Conservation (phyloP, 306 rosid genomes). For the Casuarina cunninghamiana region DNA sequence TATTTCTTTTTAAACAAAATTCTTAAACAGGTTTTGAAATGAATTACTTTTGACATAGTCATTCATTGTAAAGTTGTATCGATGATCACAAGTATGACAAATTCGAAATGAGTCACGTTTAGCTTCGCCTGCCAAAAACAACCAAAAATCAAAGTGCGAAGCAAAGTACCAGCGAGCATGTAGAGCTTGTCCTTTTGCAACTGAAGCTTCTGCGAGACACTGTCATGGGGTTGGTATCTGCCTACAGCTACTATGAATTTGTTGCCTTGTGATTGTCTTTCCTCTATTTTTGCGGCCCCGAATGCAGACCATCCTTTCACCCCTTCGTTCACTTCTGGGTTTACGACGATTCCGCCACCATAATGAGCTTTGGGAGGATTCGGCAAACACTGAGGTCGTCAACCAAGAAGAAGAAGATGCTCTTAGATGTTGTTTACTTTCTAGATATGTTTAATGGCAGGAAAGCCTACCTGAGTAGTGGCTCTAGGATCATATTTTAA, state of each 20-base stretch:
- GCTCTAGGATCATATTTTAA: slow-evolving; percentile 57
- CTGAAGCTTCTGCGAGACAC: slow-evolving; percentile 51
- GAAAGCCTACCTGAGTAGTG: slow-evolving; percentile 41
- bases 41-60: too few species aligned
- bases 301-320: slow-evolving; percentile 58
- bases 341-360: slow-evolving; percentile 69
- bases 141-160: too few species aligned
- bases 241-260: slow-evolving; percentile 52
- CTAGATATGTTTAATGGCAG: not conserved
- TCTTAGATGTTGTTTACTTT: not conserved
- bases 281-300: slow-evolving; percentile 47
- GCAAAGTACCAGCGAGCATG: slow-evolving; percentile 56
- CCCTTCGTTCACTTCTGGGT: slow-evolving; percentile 66
- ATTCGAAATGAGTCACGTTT: too few species aligned
- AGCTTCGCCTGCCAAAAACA: not conserved
- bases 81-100: too few species aligned
- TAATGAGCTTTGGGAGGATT: slow-evolving; percentile 59
- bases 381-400: slow-evolving; percentile 47
- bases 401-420: not conserved
- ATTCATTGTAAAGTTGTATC: too few species aligned
- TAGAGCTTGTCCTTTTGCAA: slow-evolving; percentile 47
- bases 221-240: slow-evolving; percentile 47
- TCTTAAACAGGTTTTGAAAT: too few species aligned
- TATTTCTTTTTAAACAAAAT: too few species aligned
- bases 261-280: slow-evolving; percentile 50